Percentiles rank a stretch among this genome's conserved stretches.
Conservation (phyloP, 306 rosid species). For the Vigna hirtella region DNA sequence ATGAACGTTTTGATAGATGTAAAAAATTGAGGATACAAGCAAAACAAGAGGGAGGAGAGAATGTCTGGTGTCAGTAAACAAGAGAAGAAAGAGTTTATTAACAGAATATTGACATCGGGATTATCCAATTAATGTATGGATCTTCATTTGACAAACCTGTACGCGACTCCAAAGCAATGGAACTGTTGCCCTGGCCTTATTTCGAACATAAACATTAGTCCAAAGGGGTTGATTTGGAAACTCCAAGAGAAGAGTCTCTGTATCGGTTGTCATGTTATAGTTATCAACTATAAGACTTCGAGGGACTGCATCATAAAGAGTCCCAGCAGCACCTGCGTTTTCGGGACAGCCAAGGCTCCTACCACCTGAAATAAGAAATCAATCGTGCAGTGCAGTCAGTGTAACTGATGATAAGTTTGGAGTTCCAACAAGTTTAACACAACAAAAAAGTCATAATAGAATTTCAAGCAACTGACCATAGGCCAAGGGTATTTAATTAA, state of each 20-base stretch:
- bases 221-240: conserved; percentile 95
- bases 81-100: conserved; percentile 15
- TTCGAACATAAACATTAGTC: conserved; percentile 91
- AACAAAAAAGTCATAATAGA: conserved; percentile 3
- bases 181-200: conserved; percentile 94
- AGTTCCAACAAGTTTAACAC: conserved; percentile 26
- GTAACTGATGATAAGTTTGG: conserved; percentile 31
- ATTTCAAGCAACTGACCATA: conserved; percentile 28
- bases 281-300: conserved; percentile 84
- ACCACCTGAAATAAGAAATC: conserved; percentile 73
- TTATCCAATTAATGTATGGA: conserved; percentile 26
- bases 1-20: background rate
- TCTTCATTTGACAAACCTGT: conserved; percentile 73
- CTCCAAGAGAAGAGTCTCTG: conserved; percentile 95
- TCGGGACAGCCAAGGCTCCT: conserved; percentile 80
- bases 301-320: conserved; percentile 96
- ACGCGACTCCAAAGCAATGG: conserved; percentile 99
- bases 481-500: background rate
- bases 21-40: background rate
- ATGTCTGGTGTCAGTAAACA: background rate
- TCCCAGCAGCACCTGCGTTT: conserved; percentile 98
- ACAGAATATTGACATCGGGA: conserved; percentile 10
- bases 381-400: conserved; percentile 34
- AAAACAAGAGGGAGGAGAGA: background rate
- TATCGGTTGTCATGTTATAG: conserved; percentile 83